Percentiles rank a stretch among this genome's conserved stretches.
Conservation (phyloP, 257 asterid genomes). For the Fraxinus quadrangulata region DNA sequence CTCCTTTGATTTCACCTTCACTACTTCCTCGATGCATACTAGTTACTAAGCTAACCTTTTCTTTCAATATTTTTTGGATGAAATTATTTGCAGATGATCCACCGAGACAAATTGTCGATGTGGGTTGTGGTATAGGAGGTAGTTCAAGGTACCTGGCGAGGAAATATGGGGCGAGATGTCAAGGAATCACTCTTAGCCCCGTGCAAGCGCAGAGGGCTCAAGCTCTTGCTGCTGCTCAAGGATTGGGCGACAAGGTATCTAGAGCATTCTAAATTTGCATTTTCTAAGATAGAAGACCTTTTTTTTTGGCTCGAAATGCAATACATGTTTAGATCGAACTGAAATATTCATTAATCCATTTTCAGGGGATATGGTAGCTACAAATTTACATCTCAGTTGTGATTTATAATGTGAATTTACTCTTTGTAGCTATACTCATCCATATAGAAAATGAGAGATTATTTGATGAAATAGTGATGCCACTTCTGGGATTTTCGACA, state of each 20-base stretch:
- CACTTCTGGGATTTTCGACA: background rate
- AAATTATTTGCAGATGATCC: constrained; percentile 50
- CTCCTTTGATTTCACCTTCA: background rate
- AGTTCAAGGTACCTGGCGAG: constrained; percentile 79
- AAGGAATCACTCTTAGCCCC: constrained; percentile 93
- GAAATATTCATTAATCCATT: background rate
- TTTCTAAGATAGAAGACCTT: background rate
- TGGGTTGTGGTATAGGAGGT: constrained; percentile 98
- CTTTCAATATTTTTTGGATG: background rate
- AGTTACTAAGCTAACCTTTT: background rate
- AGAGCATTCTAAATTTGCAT: background rate
- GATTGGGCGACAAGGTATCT: constrained; percentile 59
- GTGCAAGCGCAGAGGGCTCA: constrained; percentile 96
- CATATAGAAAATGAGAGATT: background rate
- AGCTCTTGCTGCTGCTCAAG: constrained; percentile 79
- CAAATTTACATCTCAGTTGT: background rate
- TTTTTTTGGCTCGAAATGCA: background rate
- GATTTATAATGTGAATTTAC: background rate
- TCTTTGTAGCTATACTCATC: background rate
- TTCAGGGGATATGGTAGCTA: background rate
- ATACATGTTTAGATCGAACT: background rate
- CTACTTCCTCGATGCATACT: background rate
- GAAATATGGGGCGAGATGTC: constrained; percentile 68
- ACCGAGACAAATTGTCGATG: constrained; percentile 81
- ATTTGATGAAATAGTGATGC: background rate